phyloP scores from a whole-genome alignment of 176 grass and related monocot genomes.

The Themeda triandra region DNA sequence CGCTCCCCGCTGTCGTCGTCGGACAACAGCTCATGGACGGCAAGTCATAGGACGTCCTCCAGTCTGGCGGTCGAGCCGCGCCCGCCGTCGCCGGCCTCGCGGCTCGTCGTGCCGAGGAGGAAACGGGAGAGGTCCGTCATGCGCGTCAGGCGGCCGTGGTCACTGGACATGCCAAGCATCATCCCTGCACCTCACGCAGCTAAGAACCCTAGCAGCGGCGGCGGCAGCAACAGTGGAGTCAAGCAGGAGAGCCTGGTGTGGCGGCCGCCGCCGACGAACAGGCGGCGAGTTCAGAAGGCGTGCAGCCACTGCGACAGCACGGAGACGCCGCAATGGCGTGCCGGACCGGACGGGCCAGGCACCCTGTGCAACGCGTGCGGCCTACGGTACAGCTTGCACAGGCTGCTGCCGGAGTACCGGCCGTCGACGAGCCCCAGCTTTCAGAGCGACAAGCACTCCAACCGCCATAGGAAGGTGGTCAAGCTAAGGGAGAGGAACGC shows the following conservation, averaged over 20 bases:
- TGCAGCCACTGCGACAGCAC: constrained; percentile 38
- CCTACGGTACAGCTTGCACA: constrained; percentile 19
- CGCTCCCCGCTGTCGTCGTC: background rate
- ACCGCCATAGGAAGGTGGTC: constrained; percentile 23
- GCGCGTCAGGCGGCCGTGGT: background rate
- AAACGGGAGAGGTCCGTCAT: background rate
- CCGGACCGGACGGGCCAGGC: constrained; percentile 31
- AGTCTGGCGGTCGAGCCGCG: background rate
- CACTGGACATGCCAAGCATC: background rate
- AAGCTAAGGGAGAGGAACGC: constrained; percentile 28
- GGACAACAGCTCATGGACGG: background rate
- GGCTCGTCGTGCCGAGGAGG: background rate
- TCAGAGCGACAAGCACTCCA: too few relatives aligned
- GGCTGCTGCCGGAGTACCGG: constrained; percentile 42
- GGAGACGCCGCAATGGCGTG: constrained; percentile 56
- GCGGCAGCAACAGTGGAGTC: background rate
- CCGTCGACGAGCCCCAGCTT: constrained; percentile 49
- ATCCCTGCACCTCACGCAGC: background rate
- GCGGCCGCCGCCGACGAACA: background rate
- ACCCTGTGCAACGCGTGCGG: constrained; percentile 71
- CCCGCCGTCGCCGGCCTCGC: background rate
- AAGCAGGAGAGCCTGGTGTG: background rate
- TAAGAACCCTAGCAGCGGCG: background rate
- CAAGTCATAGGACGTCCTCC: background rate
- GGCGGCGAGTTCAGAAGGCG: background rate